Evolutionary conservation across 2,329 filamentous ascomycete species (phyloP).

Genomic region (Onygenales sp.): DNA sequence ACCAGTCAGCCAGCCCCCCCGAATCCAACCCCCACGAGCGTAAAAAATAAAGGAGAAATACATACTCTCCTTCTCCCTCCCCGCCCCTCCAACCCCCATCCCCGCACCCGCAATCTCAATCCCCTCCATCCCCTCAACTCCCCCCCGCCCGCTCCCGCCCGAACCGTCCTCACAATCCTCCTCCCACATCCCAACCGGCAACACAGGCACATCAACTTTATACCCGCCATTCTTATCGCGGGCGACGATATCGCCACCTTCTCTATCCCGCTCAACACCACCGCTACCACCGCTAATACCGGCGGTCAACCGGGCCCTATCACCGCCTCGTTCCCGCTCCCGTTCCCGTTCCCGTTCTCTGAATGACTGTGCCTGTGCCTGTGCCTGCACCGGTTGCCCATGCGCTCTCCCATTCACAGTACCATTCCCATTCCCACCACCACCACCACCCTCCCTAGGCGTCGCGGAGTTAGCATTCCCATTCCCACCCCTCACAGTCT

Average conservation of each 20-base stretch:
- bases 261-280: conserved; percentile 12
- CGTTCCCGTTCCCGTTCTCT: neutral
- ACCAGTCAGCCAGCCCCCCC: neutral
- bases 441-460: too few relatives aligned
- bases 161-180: conserved; percentile 28
- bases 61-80: conserved; percentile 52
- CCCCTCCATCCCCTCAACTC: conserved; percentile 82
- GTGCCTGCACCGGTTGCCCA: neutral
- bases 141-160: conserved; percentile 87
- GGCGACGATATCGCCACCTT: conserved; percentile 39
- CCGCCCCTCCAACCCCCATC: conserved; percentile 52
- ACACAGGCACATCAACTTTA: conserved; percentile 35
- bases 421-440: too few relatives aligned
- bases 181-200: conserved; percentile 26
- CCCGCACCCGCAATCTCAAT: conserved; percentile 78
- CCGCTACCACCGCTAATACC: too few relatives aligned
- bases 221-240: conserved; percentile 41
- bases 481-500: neutral
- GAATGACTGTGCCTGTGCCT: neutral
- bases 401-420: neutral
- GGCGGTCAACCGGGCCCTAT: too few relatives aligned
- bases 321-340: too few relatives aligned
- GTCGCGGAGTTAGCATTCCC: neutral
- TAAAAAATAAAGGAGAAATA: conserved; percentile 4
- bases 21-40: neutral